Percentiles rank a stretch among this genome's conserved stretches.
These are phyloP conservation scores for Eimeria sp. DNA, from an alignment of 169 alveolate genomes.

Conservation along the genomic window DNA sequence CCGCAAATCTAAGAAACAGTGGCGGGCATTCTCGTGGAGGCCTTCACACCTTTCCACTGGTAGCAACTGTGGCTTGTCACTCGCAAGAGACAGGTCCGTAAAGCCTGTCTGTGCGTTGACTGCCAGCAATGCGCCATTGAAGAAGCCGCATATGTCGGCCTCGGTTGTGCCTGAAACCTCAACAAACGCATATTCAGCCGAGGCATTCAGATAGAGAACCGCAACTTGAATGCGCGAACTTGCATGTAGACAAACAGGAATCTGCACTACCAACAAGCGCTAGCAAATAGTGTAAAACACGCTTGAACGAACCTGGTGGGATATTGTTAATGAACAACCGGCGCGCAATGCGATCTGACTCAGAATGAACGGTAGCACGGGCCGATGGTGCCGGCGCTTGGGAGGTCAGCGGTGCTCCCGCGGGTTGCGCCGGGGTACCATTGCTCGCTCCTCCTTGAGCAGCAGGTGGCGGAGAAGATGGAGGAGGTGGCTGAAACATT, in stretches of 20 bases:
- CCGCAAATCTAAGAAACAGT: constrained; percentile 91
- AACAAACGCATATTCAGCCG: not conserved
- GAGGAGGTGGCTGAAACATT: constrained; percentile 65
- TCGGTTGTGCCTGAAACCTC: constrained; percentile 80
- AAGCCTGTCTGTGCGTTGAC: constrained; percentile 81
- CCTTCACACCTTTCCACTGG: constrained; percentile 84
- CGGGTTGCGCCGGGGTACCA: not conserved
- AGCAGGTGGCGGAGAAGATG: constrained; percentile 67
- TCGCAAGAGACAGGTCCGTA: constrained; percentile 43
- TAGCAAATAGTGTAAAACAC: not conserved
- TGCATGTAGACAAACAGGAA: not conserved
- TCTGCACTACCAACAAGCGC: not conserved
- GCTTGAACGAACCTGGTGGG: constrained; percentile 17
- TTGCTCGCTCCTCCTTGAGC: constrained; percentile 18
- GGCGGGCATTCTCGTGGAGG: constrained; percentile 82
- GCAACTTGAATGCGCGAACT: not conserved
- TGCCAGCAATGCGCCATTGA: constrained; percentile 84
- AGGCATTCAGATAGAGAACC: not conserved
- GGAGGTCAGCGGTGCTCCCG: constrained; percentile 13
- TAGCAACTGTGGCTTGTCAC: constrained; percentile 74
- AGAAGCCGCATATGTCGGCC: constrained; percentile 82
- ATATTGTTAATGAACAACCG: constrained; percentile 51
- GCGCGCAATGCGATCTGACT: constrained; percentile 71
- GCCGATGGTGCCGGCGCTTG: constrained; percentile 35
- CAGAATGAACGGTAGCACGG: constrained; percentile 27